Evolutionary conservation across 2,329 filamentous ascomycete species (phyloP), one percentile per base, ranked within the genome.

Genomic region (Blumeria graminis): DNA sequence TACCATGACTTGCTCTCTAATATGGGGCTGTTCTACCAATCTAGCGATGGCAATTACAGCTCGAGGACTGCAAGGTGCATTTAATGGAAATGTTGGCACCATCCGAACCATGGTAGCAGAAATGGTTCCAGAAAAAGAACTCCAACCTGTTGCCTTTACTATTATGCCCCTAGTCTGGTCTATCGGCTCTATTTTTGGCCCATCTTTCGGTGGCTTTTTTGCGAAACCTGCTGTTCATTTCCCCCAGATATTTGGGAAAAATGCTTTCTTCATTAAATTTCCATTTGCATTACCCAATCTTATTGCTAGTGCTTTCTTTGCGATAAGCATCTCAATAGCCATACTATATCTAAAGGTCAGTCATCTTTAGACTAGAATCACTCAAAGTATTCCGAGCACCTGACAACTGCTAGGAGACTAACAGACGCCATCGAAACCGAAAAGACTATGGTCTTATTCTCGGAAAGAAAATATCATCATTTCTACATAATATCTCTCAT

Each of bases 111-210:
- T 92, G 71, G 88, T 95, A 1, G 90, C 90, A 0, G 90, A 95
- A 68, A 81, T 95, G 75, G 88, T 94, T 1, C 85, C 87, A 0
- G 81, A 92, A 67, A 87, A 77, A 66, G 84, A 88, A 65, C 73
- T 94, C 6, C 90, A 95, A 65, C 89, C 90, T 0, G 74, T 80
- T 55, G 92, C 92, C 0, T 96, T 96, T 68, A 88, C 83, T 60
- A 74, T 96, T 50, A 95, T 96, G 89, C 90, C 90, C 3, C 70
- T 96, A 14, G 85, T 84, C 51, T 96, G 87, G 84, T 88, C 82
- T 10, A 72, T 95, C 55, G 90, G 90, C 0, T 84, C 81, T 38
- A 86, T 94, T 39, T 84, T 94, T 62, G 90, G 90, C 0, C 90
- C 90, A 1, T 82, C 80, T 3, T 84, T 96, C 64, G 90, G 90